Percentiles rank a stretch among this genome's conserved stretches.
phyloP scores from a whole-genome alignment of 805 yeast species.

The Starmerella tilneyi region DNA sequence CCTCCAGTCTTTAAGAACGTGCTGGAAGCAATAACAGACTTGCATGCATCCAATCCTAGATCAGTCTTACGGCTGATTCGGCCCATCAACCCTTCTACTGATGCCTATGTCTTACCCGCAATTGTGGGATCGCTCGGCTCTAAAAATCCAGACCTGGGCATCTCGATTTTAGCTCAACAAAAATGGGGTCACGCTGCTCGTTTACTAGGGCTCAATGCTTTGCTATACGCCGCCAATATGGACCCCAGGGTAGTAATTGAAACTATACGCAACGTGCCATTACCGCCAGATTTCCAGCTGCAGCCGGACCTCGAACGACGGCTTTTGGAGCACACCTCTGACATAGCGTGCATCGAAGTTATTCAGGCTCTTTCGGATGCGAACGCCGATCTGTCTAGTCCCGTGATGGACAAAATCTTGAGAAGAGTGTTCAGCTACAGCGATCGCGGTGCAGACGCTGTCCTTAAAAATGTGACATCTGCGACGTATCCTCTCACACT shows the following conservation, averaged over 20 bases:
- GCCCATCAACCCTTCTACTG: background rate
- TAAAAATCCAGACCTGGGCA: background rate
- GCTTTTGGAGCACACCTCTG: background rate
- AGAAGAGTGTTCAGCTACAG: conserved; percentile 15
- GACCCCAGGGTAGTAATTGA: background rate
- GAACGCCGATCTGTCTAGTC: background rate
- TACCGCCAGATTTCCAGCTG: conserved; percentile 9
- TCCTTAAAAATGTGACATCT: background rate
- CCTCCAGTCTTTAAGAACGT: conserved; percentile 9
- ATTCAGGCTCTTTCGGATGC: background rate
- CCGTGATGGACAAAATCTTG: conserved; percentile 6
- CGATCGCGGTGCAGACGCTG: conserved; percentile 13
- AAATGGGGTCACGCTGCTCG: conserved; percentile 1
- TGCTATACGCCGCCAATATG: conserved; percentile 5
- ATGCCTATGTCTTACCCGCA: conserved; percentile 7
- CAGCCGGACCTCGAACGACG: conserved; percentile 2
- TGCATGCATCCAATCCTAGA: background rate
- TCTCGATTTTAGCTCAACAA: background rate
- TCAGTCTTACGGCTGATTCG: background rate
- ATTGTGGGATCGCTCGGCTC: background rate
- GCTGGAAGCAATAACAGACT: conserved; percentile 7
- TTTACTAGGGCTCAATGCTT: conserved; percentile 6
- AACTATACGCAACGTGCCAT: background rate
- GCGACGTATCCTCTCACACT: conserved; percentile 11
- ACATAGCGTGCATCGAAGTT: background rate